phyloP scores from a whole-genome alignment of 1,284 basidiomycete genomes.

The Cutaneotrichosporon sp. region DNA sequence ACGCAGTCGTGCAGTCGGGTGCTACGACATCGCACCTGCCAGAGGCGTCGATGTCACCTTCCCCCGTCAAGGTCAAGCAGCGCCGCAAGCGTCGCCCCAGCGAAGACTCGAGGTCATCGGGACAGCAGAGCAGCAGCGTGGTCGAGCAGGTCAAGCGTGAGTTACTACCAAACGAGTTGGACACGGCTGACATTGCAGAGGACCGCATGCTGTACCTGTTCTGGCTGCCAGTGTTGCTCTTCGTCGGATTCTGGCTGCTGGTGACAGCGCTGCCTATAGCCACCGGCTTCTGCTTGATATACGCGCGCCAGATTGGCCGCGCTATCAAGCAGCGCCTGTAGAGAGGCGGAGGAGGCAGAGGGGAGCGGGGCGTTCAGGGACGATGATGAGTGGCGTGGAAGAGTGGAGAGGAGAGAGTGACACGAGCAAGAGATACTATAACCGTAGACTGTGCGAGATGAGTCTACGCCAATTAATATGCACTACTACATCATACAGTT shows the following conservation, averaged over 20 bases:
- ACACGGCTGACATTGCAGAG: constrained; percentile 58
- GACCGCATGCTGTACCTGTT: constrained; percentile 91
- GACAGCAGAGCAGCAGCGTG: constrained; percentile 20
- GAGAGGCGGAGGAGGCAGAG: neutral
- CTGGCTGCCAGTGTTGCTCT: constrained; percentile 83
- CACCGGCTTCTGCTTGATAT: constrained; percentile 47
- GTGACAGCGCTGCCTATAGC: constrained; percentile 49
- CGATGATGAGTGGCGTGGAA: neutral
- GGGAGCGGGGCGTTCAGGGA: no score
- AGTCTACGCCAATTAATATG: neutral
- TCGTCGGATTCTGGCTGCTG: constrained; percentile 51
- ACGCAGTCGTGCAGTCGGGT: constrained; percentile 47
- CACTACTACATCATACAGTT: neutral
- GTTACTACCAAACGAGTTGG: constrained; percentile 32
- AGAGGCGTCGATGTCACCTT: constrained; percentile 5
- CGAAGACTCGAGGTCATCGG: constrained; percentile 21
- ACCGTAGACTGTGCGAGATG: neutral
- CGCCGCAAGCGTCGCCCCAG: constrained; percentile 19
- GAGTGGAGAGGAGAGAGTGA: neutral
- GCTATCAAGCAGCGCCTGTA: constrained; percentile 44
- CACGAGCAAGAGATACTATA: neutral
- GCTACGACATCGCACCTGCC: constrained; percentile 31
- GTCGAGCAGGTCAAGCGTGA: constrained; percentile 58
- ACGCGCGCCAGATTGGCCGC: constrained; percentile 44
- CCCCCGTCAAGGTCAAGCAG: constrained; percentile 15